A percentile compares a stretch with the other conserved stretches of the same genome.
phyloP scores from a whole-genome alignment of 108 stramenopile genomes.

The Poteriospumella lacustris region DNA sequence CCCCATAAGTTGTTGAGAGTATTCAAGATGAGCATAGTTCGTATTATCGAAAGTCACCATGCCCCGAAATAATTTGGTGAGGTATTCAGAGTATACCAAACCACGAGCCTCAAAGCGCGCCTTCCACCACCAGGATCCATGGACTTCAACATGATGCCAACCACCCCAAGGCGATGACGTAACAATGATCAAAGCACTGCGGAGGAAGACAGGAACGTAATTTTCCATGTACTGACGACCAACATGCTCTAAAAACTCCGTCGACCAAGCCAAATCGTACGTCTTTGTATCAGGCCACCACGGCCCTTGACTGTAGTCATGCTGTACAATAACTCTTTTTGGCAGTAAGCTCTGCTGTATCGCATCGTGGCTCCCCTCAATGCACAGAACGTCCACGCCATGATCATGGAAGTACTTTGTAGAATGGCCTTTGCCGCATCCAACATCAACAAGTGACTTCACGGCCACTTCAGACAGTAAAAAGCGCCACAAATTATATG shows the following conservation, averaged over 20 bases:
- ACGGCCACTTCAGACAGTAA: constrained; percentile 56
- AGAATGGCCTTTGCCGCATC: constrained; percentile 67
- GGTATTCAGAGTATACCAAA: constrained; percentile 28
- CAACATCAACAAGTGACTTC: constrained; percentile 67
- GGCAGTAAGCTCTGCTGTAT: constrained; percentile 58
- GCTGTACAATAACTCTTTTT: constrained; percentile 49
- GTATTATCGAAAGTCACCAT: neutral
- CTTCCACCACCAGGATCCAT: constrained; percentile 35
- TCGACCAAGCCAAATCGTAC: constrained; percentile 70
- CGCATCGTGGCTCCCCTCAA: constrained; percentile 73
- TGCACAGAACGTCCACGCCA: constrained; percentile 54
- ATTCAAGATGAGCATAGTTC: neutral
- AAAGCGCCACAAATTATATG: constrained; percentile 56
- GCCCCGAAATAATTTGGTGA: constrained; percentile 22
- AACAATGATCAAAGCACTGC: constrained; percentile 72
- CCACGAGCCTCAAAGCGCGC: constrained; percentile 15
- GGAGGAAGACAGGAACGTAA: constrained; percentile 66
- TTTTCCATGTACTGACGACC: constrained; percentile 66
- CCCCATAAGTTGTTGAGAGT: neutral
- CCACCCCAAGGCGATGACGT: constrained; percentile 60
- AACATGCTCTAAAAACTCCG: constrained; percentile 61
- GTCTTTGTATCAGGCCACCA: constrained; percentile 76
- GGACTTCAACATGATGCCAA: constrained; percentile 41
- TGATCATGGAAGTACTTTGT: constrained; percentile 59
- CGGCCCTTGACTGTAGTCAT: constrained; percentile 59